These are phyloP conservation scores for Annulohypoxylon bovei DNA, from an alignment of 495 filamentous ascomycete species.

Conservation along the genomic window DNA sequence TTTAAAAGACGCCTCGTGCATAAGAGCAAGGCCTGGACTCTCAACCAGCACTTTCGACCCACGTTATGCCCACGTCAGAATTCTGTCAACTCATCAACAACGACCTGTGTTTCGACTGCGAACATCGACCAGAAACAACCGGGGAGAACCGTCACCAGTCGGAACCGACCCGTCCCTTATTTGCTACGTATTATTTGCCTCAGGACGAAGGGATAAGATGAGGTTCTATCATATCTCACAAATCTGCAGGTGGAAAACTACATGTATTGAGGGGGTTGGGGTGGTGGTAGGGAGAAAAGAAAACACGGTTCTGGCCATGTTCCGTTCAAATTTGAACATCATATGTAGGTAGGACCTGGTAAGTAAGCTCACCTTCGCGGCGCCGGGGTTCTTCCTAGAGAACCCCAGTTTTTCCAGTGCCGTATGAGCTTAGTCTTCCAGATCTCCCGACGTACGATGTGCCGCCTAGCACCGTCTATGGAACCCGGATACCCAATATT, in stretches of 20 bases:
- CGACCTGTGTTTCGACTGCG: constrained; percentile 3
- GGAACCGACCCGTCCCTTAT: constrained; percentile 27
- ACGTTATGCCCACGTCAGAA: constrained; percentile 41
- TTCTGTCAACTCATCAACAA: constrained; percentile 31
- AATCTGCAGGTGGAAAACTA: constrained; percentile 25
- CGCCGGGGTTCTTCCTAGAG: constrained; percentile 15
- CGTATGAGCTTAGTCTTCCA: constrained; percentile 17
- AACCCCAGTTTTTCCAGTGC: constrained; percentile 11
- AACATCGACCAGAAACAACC: constrained; percentile 6
- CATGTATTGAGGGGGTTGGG: constrained; percentile 21
- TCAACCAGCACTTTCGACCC: constrained; percentile 23
- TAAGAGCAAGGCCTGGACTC: constrained; percentile 27
- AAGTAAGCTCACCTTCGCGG: constrained; percentile 20
- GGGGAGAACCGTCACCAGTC: constrained; percentile 18
- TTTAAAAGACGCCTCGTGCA: constrained; percentile 14
- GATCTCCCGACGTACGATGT: constrained; percentile 40
- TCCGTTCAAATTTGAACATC: constrained; percentile 12
- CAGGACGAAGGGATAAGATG: constrained; percentile 23
- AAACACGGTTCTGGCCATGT: constrained; percentile 19
- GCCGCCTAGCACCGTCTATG: constrained; percentile 25
- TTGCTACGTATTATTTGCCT: constrained; percentile 34
- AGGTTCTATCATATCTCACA: constrained; percentile 40
- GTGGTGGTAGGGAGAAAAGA: constrained; percentile 20
- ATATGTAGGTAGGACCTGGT: no score
- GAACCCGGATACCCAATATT: constrained; percentile 26